Evolutionary conservation across 305 asterid genomes (phyloP).

Genomic region (Fraxinus xanthoxyloides): DNA sequence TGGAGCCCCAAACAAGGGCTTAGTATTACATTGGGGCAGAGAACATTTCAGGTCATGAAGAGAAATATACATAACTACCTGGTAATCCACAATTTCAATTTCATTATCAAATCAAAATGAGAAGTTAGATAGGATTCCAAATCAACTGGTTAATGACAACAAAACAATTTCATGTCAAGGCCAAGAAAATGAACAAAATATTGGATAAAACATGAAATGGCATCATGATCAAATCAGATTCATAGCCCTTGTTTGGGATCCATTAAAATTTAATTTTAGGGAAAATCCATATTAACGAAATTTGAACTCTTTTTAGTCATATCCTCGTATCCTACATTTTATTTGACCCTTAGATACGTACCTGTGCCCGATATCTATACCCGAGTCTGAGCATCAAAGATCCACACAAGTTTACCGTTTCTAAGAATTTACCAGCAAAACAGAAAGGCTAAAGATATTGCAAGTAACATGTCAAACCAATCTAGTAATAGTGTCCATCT

Average conservation of each 20-base stretch:
- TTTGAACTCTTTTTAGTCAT: too few species aligned
- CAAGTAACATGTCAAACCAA: constrained; percentile 3
- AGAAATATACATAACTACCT: background rate
- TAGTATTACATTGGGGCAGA: background rate
- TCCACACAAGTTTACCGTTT: background rate
- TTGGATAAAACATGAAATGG: constrained; percentile 4
- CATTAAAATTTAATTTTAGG: background rate
- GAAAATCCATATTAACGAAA: too few species aligned
- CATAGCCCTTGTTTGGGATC: background rate
- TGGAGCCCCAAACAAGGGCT: background rate
- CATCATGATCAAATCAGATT: background rate
- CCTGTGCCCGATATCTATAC: too few species aligned
- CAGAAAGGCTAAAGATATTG: constrained; percentile 4
- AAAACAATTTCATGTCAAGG: background rate
- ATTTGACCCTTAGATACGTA: too few species aligned
- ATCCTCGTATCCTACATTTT: too few species aligned
- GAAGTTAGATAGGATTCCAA: background rate
- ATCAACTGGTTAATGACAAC: background rate
- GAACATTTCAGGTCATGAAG: background rate
- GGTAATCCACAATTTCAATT: background rate
- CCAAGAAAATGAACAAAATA: background rate
- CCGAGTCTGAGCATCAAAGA: too few species aligned
- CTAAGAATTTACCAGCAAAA: background rate
- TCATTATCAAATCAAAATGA: background rate
- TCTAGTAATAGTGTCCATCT: background rate